These are phyloP conservation scores for Drechslerella coelobrocha DNA, from an alignment of 2,329 filamentous ascomycete species.

Conservation along the genomic window DNA sequence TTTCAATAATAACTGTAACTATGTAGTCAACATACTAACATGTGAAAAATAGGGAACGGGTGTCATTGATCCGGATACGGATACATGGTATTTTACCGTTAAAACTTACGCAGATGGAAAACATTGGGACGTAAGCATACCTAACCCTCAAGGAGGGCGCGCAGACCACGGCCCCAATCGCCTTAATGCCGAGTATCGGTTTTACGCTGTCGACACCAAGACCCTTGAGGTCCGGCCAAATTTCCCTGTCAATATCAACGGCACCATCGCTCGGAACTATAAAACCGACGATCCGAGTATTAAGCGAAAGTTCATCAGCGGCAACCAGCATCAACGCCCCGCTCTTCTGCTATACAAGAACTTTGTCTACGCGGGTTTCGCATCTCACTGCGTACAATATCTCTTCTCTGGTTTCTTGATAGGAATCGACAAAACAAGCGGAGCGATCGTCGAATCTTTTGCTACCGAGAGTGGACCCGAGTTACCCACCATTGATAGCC, in stretches of 20 bases:
- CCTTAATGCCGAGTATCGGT: conserved; percentile 60
- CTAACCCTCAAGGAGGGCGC: conserved; percentile 61
- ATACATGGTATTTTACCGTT: conserved; percentile 63
- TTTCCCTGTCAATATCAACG: conserved; percentile 61
- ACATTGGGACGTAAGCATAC: too few relatives aligned
- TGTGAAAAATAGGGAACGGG: conserved; percentile 58
- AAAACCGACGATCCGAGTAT: too few relatives aligned
- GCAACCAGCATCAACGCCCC: conserved; percentile 62
- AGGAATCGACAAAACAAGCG: conserved; percentile 62
- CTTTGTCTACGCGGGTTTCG: conserved; percentile 63
- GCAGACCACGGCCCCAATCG: conserved; percentile 58
- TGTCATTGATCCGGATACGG: conserved; percentile 63
- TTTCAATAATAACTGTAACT: not conserved
- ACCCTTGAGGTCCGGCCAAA: conserved; percentile 59
- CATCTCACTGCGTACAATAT: conserved; percentile 64
- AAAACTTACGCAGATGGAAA: too few relatives aligned
- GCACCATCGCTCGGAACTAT: conserved; percentile 60
- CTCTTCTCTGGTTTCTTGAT: conserved; percentile 64
- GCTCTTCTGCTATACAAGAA: conserved; percentile 61
- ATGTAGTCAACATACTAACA: not conserved
- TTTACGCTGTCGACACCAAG: conserved; percentile 62
- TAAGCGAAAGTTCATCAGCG: conserved; percentile 61
- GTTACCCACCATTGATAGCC: conserved; percentile 57
- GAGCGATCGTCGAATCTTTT: conserved; percentile 60
- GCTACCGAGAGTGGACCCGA: conserved; percentile 61